Evolutionary conservation across 495 filamentous ascomycete genomes (phyloP), one percentile per base, ranked within the genome.

Genomic region (Aspergillus egyptiacus): DNA sequence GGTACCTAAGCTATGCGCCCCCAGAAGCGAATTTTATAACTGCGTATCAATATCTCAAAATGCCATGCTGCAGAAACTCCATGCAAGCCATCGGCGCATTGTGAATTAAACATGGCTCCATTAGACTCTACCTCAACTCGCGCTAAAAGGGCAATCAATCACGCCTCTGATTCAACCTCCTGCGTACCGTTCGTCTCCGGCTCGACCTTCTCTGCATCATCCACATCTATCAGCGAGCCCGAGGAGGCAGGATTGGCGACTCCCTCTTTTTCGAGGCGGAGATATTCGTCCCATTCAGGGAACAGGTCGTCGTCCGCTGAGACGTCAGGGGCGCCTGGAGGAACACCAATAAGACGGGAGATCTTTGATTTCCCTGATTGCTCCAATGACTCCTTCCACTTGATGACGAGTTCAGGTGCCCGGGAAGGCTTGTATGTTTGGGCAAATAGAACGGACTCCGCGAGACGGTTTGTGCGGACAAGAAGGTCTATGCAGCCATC

Each of bases 221-320:
- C n/a, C n/a, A 77, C 65, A 47, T 78, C 75, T 39, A 75, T 78
- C 46, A 76, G 58, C 36, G 75, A 74, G 20, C 70, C 62, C 43
- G 67, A 68, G 7, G 68, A 70, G 6, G 68, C 57, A 2, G 68
- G 68, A 33, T 69, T 66, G 5, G 55, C 60, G 14, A 50, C 55
- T 0, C 82, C 82, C 55, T 89, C 82, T 55, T 75, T 81, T 72
- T 96, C 93, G 40, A 96, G 58, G 58, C 71, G 77, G 56, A 96
- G 61, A 71, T 85, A 96, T 64, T 91, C 87, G 0, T 93, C 86
- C 91, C 91, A 97, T 57, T 95, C 89, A 0, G 91, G 91, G 71
- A 96, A 98, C 43, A 98, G 71, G 32, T 95, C 93, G 37, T 85
- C 86, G 57, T 98, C 93, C 35, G 90, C 75, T n/a, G 55, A 42